Base-by-base conservation (phyloP, 2,329 filamentous ascomycete genomes). In the Fusarium sulawesiense region DNA sequence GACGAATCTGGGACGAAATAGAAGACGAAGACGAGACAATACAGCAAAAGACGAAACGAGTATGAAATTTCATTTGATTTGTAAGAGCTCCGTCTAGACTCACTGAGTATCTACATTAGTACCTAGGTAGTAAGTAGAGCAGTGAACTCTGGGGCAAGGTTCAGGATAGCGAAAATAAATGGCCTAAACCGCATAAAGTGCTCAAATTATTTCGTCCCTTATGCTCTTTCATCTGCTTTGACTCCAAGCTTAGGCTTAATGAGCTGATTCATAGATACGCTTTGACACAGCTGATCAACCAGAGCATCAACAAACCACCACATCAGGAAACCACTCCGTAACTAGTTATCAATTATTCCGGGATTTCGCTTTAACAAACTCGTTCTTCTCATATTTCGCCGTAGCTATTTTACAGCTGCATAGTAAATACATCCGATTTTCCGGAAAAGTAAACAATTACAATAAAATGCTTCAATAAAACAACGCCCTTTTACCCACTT, bases 401-500 rank as follows among this genome's bases (percentile, higher is more conserved):
- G 48, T 70, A 23, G 27, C 57, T 63, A 60, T 65, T 74, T 71
- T 73, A 74, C 70, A 68, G 40, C 64, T 56, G 16, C 70, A 66
- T 50, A 63, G 58, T 48, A 32, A 59, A 56, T 59, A 61, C 59
- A 56, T 62, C 70, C 20, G 46, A 32, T 51, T 48, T 64, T 44
- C 45, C 54, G 46, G 44, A n/a, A 29, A 50, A 50, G 49, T 40
- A 49, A 56, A 50, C 46, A 54, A 75, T 73, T 73, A 75, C 69
- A 74, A 64, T 44, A 64, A 56, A 62, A 50, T 60, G 63, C 59
- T 59, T 46, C 56, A 57, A 62, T 44, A 64, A 62, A 64, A 61
- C 48, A 75, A 74, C 73, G 73, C 73, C 73, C 60, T 29, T 58
- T 64, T 63, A 45, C 64, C 61, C 72, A 63, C 61, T 54, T 46